A percentile compares a stretch with the other conserved stretches of the same genome.
phyloP scores from a whole-genome alignment of 768 basidiomycete genomes.

The Hygrophoropsis aurantiaca region DNA sequence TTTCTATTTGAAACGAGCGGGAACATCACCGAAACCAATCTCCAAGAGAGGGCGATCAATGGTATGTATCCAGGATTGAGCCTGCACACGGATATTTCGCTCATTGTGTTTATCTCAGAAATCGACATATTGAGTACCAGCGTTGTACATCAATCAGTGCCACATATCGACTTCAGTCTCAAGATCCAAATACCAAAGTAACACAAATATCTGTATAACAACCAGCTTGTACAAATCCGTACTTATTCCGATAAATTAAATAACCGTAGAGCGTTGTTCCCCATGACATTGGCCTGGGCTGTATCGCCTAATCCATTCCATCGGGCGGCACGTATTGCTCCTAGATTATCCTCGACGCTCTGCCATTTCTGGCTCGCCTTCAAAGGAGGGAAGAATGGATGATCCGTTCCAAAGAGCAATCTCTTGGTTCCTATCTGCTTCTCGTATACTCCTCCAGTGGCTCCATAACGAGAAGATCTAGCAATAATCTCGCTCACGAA shows the following conservation, averaged over 20 bases:
- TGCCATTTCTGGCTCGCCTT: conserved; percentile 68
- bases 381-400: conserved; percentile 90
- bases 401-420: conserved; percentile 84
- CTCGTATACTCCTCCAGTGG: conserved; percentile 28
- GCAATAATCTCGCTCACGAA: conserved; percentile 73
- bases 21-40: conserved; percentile 86
- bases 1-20: conserved; percentile 95
- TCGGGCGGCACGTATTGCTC: conserved; percentile 68
- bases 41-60: conserved; percentile 77
- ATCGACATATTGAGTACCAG: conserved; percentile 95
- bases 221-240: conserved; percentile 12
- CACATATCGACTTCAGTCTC: conserved; percentile 94
- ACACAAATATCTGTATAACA: conserved; percentile 9
- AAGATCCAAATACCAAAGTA: conserved; percentile 79
- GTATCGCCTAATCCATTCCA: conserved; percentile 50
- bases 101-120: conserved; percentile 55
- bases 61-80: conserved; percentile 51
- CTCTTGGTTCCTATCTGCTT: conserved; percentile 48
- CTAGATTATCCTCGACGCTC: conserved; percentile 83
- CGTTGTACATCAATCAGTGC: conserved; percentile 86
- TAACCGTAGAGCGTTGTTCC: conserved; percentile 69
- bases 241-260: conserved; percentile 46
- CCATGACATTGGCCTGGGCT: conserved; percentile 66
- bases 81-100: too few species aligned
- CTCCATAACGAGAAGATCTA: conserved; percentile 53